These are phyloP conservation scores for Carex littledalei DNA, from an alignment of 176 grass and related monocot genomes.

Conservation along the genomic window DNA sequence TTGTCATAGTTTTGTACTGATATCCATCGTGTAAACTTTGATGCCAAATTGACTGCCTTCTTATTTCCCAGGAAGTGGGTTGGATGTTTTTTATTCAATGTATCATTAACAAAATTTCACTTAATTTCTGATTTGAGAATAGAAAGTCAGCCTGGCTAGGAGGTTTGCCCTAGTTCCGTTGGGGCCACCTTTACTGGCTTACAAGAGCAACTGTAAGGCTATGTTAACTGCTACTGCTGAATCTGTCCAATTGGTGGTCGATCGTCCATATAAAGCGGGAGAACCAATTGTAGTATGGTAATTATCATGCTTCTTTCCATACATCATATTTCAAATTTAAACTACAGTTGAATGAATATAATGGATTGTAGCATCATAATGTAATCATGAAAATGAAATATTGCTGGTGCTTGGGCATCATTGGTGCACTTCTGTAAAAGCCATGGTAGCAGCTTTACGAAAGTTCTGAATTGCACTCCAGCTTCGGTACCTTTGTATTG, in stretches of 20 bases:
- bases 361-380: not conserved
- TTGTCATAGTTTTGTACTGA: not conserved
- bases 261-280: slow-evolving; percentile 72
- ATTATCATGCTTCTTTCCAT: slow-evolving; percentile 34
- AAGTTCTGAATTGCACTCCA: not conserved
- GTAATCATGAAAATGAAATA: not conserved
- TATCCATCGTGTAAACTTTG: slow-evolving; percentile 12
- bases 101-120: not conserved
- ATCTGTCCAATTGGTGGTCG: slow-evolving; percentile 82
- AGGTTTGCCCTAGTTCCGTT: slow-evolving; percentile 92
- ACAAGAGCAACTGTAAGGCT: slow-evolving; percentile 98
- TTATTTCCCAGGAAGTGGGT: not conserved
- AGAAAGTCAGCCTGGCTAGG: slow-evolving; percentile 97
- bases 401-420: not conserved
- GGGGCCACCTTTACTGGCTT: slow-evolving; percentile 87
- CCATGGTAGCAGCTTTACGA: not conserved
- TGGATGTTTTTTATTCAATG: not conserved
- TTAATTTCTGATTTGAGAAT: slow-evolving; percentile 32
- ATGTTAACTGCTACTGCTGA: slow-evolving; percentile 81
- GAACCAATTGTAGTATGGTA: slow-evolving; percentile 96
- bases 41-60: not conserved
- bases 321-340: not conserved
- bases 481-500: not conserved
- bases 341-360: not conserved
- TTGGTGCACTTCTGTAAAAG: not conserved